These are phyloP conservation scores for Uncinocarpus reesii DNA, from an alignment of 2,329 filamentous ascomycete species.

Conservation along the genomic window DNA sequence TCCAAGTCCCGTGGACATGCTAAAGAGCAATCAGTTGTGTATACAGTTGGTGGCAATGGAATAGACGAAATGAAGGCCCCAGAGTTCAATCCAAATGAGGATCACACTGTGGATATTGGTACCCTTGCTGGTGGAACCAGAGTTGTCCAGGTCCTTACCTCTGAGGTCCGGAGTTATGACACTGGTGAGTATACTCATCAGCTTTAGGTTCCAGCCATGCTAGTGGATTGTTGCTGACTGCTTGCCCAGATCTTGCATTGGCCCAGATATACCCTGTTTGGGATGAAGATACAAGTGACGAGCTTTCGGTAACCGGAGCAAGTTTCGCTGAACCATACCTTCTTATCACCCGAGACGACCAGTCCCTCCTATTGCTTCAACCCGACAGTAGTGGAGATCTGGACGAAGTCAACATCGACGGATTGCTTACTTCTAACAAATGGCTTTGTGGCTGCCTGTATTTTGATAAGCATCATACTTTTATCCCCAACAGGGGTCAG, in stretches of 20 bases:
- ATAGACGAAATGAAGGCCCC: conserved; percentile 68
- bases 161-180: conserved; percentile 83
- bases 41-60: conserved; percentile 60
- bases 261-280: conserved; percentile 86
- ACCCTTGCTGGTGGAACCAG: conserved; percentile 69
- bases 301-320: conserved; percentile 65
- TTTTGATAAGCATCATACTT: conserved; percentile 50
- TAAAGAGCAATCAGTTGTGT: conserved; percentile 68
- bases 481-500: conserved; percentile 32
- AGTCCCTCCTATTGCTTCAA: conserved; percentile 65
- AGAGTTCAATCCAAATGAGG: conserved; percentile 85
- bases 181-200: conserved; percentile 51
- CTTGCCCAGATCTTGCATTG: conserved; percentile 60
- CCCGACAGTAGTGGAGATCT: conserved; percentile 74
- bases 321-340: conserved; percentile 83
- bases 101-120: conserved; percentile 74
- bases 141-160: conserved; percentile 77
- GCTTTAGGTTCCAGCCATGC: neutral
- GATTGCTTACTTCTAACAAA: conserved; percentile 51
- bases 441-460: conserved; percentile 83
- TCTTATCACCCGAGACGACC: conserved; percentile 72
- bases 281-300: conserved; percentile 74
- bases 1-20: conserved; percentile 57
- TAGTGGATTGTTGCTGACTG: neutral
- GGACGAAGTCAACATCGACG: conserved; percentile 63